phyloP scores from a whole-genome alignment of 805 yeast species.

The Gaillardinia entomophila region DNA sequence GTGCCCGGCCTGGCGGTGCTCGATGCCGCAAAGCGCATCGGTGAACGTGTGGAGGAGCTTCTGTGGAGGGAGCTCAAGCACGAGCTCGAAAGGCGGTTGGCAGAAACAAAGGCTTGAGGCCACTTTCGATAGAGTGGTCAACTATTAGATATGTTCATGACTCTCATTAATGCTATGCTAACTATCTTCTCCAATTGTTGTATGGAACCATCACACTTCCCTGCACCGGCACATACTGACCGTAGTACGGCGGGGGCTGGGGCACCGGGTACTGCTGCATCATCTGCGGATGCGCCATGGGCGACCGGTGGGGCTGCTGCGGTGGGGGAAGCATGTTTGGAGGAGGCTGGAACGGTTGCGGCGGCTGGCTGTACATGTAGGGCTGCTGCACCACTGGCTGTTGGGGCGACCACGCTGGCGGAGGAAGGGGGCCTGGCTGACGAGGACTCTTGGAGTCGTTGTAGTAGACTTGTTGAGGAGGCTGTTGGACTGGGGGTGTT shows the following conservation, averaged over 20 bases:
- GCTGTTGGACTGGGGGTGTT: constrained; percentile 4
- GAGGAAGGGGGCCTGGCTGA: neutral
- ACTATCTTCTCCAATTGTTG: no score
- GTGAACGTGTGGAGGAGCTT: no score
- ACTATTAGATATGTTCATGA: no score
- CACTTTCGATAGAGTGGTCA: no score
- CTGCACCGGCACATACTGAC: constrained; percentile 30
- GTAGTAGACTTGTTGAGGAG: constrained; percentile 7
- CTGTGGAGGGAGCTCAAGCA: no score
- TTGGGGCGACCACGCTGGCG: neutral
- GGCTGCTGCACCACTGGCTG: constrained; percentile 6
- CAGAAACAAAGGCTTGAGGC: no score
- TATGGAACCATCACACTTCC: no score
- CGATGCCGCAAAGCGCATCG: no score
- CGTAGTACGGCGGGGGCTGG: constrained; percentile 34
- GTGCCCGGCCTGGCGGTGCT: no score
- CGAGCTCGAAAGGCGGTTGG: no score
- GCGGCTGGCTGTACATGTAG: constrained; percentile 14
- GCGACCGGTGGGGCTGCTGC: constrained; percentile 14
- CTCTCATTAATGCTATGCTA: no score
- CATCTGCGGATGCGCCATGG: constrained; percentile 16
- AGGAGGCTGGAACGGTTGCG: constrained; percentile 3
- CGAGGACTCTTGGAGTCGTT: constrained; percentile 6
- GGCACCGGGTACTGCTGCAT: constrained; percentile 14
- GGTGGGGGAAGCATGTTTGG: constrained; percentile 3